A percentile compares a stretch with the other conserved stretches of the same genome.
Evolutionary conservation across 148 eudicot genomes (phyloP).

Genomic region (Gaultheria prostrata): DNA sequence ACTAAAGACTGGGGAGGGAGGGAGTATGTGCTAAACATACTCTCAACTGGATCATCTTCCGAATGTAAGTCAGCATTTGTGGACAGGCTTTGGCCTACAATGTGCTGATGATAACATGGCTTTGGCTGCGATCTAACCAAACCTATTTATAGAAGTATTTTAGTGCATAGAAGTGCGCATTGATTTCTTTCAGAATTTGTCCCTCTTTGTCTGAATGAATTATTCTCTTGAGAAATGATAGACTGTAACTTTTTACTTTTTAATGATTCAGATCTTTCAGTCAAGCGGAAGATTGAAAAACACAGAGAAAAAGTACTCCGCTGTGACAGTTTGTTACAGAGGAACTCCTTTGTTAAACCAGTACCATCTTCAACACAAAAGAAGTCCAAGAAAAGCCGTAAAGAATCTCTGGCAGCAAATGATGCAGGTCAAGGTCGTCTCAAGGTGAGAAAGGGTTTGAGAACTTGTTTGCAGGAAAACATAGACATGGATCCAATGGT

Average conservation of each 20-base stretch:
- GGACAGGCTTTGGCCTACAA: neutral
- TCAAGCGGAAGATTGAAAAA: slow-evolving; percentile 87
- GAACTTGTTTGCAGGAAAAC: neutral
- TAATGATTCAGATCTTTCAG: slow-evolving; percentile 56
- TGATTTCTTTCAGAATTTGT: neutral
- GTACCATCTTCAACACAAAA: slow-evolving; percentile 59
- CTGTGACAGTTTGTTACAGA: slow-evolving; percentile 63
- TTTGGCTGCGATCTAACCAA: neutral
- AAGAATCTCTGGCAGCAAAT: slow-evolving; percentile 22
- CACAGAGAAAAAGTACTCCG: slow-evolving; percentile 70
- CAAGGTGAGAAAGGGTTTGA: slow-evolving; percentile 31
- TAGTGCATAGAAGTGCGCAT: neutral
- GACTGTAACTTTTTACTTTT: neutral
- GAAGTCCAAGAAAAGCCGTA: slow-evolving; percentile 45
- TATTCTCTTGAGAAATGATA: neutral
- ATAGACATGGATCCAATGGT: neutral
- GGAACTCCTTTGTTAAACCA: slow-evolving; percentile 69
- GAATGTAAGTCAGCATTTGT: neutral
- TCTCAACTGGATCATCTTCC: neutral
- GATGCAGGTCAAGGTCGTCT: slow-evolving; percentile 27
- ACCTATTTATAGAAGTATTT: neutral
- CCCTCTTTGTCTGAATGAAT: neutral
- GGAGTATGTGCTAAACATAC: neutral
- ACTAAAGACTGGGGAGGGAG: too few relatives aligned
- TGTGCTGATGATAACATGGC: neutral